phyloP scores from a whole-genome alignment of 768 basidiomycete genomes.

The Phylloporus sp. region DNA sequence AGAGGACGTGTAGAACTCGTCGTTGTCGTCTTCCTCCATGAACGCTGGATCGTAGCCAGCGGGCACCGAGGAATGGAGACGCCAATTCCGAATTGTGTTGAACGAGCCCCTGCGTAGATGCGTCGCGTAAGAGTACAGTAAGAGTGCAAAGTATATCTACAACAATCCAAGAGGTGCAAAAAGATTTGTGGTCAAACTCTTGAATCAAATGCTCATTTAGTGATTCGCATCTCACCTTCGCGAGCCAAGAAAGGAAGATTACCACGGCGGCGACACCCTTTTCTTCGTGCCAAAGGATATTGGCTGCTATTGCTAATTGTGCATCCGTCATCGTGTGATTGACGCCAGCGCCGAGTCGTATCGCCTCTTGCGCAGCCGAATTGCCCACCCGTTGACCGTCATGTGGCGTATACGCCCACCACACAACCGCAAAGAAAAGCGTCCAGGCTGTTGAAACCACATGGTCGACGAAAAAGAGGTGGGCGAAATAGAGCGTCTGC shows the following conservation, averaged over 20 bases:
- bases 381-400: slow-evolving; percentile 80
- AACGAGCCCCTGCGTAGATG: slow-evolving; percentile 93
- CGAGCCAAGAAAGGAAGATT: slow-evolving; percentile 79
- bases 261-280: slow-evolving; percentile 76
- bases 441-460: slow-evolving; percentile 88
- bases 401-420: slow-evolving; percentile 92
- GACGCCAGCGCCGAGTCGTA: slow-evolving; percentile 60
- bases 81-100: slow-evolving; percentile 59
- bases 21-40: slow-evolving; percentile 56
- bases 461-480: slow-evolving; percentile 91
- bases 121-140: slow-evolving; percentile 89
- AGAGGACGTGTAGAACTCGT: slow-evolving; percentile 67
- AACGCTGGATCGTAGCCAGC: slow-evolving; percentile 27
- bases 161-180: background rate
- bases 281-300: slow-evolving; percentile 85
- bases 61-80: slow-evolving; percentile 15
- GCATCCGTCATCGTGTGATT: slow-evolving; percentile 56
- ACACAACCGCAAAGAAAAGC: slow-evolving; percentile 82
- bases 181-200: slow-evolving; percentile 1
- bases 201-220: background rate
- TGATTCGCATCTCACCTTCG: slow-evolving; percentile 60
- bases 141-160: slow-evolving; percentile 86
- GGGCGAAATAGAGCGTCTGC: slow-evolving; percentile 83
- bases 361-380: slow-evolving; percentile 83
- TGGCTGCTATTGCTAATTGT: slow-evolving; percentile 69